Percentiles rank a stretch among this genome's conserved stretches.
Conservation (phyloP, 139 green algal species). For the Pleodorina starrii region DNA sequence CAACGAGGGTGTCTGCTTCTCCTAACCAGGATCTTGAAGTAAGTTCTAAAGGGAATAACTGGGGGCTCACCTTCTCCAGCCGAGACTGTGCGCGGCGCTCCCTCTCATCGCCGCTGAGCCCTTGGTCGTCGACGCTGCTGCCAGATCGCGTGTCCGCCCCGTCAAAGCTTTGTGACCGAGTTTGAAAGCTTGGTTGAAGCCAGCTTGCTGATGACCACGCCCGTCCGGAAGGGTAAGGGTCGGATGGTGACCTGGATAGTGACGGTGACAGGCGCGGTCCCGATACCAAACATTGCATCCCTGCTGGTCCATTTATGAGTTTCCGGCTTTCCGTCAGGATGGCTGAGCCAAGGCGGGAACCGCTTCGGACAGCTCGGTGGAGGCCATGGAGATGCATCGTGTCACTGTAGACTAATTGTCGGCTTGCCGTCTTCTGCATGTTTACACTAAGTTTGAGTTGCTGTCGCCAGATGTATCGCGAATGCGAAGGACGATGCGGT, state of each 20-base stretch:
- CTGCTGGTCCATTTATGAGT: neutral
- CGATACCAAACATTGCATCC: neutral
- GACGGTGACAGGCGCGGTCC: neutral
- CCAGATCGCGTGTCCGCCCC: neutral
- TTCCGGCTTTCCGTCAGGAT: neutral
- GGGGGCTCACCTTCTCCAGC: conserved; percentile 41
- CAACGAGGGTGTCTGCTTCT: too few species aligned
- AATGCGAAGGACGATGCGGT: too few species aligned
- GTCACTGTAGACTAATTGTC: neutral
- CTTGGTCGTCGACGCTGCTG: neutral
- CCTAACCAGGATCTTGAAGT: too few species aligned
- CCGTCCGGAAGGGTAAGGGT: neutral
- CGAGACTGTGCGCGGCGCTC: neutral
- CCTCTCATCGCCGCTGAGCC: conserved; percentile 5
- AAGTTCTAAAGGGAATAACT: too few species aligned
- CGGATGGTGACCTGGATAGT: neutral
- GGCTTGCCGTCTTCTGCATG: neutral
- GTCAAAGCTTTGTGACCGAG: neutral
- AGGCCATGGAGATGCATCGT: neutral
- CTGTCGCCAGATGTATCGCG: too few species aligned
- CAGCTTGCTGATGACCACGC: neutral
- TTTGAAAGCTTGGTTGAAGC: neutral
- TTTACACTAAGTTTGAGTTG: neutral
- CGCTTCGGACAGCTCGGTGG: neutral
- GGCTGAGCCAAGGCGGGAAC: neutral